phyloP scores from a whole-genome alignment of 2,329 filamentous ascomycete species.

The Arthrobotrys musiformis region DNA sequence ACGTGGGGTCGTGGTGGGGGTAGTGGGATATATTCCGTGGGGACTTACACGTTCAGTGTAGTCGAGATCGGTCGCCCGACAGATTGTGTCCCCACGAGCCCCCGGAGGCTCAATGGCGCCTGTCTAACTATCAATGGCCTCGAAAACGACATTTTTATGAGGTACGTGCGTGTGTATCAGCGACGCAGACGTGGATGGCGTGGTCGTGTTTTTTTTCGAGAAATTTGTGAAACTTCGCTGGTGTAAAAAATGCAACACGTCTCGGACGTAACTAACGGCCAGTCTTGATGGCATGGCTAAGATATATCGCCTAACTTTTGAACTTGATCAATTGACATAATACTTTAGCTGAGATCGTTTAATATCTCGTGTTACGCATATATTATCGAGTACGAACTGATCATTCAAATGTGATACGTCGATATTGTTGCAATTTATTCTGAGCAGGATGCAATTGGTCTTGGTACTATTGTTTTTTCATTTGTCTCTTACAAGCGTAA shows the following conservation, averaged over 20 bases:
- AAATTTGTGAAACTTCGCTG: slow-evolving; percentile 31
- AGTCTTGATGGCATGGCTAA: slow-evolving; percentile 2
- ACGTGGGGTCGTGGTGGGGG: neutral
- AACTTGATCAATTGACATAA: too few relatives aligned
- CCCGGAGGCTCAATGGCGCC: slow-evolving; percentile 14
- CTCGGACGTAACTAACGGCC: neutral
- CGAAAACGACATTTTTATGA: slow-evolving; percentile 35
- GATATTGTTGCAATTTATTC: neutral
- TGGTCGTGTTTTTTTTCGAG: slow-evolving; percentile 6
- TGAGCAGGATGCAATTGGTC: neutral
- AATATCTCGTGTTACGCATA: too few relatives aligned
- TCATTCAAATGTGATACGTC: too few relatives aligned
- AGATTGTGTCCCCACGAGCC: neutral
- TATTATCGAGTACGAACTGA: too few relatives aligned
- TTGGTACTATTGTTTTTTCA: slow-evolving; percentile 15
- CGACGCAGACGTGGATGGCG: neutral
- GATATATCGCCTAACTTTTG: too few relatives aligned
- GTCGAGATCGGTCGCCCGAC: neutral
- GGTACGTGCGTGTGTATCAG: neutral
- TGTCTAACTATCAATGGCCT: slow-evolving; percentile 30
- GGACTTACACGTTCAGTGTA: slow-evolving; percentile 15
- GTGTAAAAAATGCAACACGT: slow-evolving; percentile 41
- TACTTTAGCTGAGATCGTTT: too few relatives aligned
- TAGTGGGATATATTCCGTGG: neutral
- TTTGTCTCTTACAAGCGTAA: slow-evolving; percentile 23